Evolutionary conservation across 352 stramenopile genomes (phyloP).

Genomic region (Phytophthora kernoviae): DNA sequence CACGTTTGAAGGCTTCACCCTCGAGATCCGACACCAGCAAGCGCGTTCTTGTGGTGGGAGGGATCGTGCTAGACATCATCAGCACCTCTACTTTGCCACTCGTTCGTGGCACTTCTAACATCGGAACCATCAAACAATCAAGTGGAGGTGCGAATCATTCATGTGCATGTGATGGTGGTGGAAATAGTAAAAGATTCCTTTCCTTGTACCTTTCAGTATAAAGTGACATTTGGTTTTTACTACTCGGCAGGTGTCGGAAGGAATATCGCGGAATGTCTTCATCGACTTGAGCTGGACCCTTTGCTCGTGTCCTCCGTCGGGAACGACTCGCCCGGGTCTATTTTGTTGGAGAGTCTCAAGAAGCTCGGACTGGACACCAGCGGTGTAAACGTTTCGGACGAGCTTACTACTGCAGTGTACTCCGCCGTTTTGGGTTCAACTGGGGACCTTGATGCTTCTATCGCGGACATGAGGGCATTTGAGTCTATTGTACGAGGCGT

Average conservation of each 20-base stretch:
- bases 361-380: slow-evolving; percentile 63
- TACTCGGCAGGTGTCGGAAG: slow-evolving; percentile 84
- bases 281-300: slow-evolving; percentile 64
- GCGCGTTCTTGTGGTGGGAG: slow-evolving; percentile 85
- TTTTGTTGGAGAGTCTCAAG: slow-evolving; percentile 75
- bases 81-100: slow-evolving; percentile 69
- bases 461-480: slow-evolving; percentile 88
- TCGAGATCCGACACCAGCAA: slow-evolving; percentile 12
- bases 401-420: slow-evolving; percentile 83
- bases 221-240: slow-evolving; percentile 4
- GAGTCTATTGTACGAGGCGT: slow-evolving; percentile 64
- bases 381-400: slow-evolving; percentile 54
- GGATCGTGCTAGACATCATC: slow-evolving; percentile 88
- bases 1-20: slow-evolving; percentile 2
- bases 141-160: slow-evolving; percentile 57
- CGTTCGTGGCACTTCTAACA: slow-evolving; percentile 87
- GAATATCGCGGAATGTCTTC: slow-evolving; percentile 91
- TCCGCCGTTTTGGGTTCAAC: slow-evolving; percentile 74
- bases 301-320: slow-evolving; percentile 86
- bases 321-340: slow-evolving; percentile 67
- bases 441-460: slow-evolving; percentile 83
- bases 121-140: slow-evolving; percentile 81
- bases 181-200: background rate
- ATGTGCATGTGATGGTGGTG: background rate
- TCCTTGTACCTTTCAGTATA: background rate